Conservation (phyloP, 805 yeast genomes). For the Pichia ethanolica region DNA sequence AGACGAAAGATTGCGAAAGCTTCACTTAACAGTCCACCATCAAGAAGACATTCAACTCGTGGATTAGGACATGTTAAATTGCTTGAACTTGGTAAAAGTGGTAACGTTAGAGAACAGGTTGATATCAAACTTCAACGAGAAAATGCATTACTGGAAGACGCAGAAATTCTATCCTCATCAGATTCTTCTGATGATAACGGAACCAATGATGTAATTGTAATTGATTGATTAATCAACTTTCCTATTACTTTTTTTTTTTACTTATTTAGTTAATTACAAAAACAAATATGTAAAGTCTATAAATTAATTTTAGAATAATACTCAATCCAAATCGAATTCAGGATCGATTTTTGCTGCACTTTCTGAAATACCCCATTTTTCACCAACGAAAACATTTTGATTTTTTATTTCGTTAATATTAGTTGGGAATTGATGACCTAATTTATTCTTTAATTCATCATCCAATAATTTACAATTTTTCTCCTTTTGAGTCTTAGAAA, state of each 20-base stretch:
- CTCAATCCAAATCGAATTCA: constrained; percentile 16
- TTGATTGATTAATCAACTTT: constrained; percentile 4
- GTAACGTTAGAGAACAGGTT: constrained; percentile 7
- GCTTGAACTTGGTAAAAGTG: constrained; percentile 12
- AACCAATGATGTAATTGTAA: neutral
- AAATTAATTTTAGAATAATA: neutral
- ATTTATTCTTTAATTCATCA: constrained; percentile 25
- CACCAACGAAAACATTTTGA: constrained; percentile 21
- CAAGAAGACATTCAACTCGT: neutral
- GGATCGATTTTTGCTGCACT: constrained; percentile 29
- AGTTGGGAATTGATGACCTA: constrained; percentile 20
- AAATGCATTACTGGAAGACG: neutral
- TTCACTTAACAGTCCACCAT: neutral
- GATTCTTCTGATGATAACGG: neutral
- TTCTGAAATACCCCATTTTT: constrained; percentile 30
- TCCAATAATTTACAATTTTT: constrained; percentile 25
- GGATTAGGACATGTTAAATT: neutral
- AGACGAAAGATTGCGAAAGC: too few relatives aligned
- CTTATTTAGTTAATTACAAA: neutral
- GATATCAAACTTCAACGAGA: constrained; percentile 3
- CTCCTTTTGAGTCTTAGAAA: constrained; percentile 21
- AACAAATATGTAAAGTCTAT: neutral
- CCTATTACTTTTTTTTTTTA: too few relatives aligned
- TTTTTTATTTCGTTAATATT: constrained; percentile 22
- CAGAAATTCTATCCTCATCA: constrained; percentile 2